Base-by-base conservation (phyloP, 169 alveolate species). In the Eimeria acervulina region DNA sequence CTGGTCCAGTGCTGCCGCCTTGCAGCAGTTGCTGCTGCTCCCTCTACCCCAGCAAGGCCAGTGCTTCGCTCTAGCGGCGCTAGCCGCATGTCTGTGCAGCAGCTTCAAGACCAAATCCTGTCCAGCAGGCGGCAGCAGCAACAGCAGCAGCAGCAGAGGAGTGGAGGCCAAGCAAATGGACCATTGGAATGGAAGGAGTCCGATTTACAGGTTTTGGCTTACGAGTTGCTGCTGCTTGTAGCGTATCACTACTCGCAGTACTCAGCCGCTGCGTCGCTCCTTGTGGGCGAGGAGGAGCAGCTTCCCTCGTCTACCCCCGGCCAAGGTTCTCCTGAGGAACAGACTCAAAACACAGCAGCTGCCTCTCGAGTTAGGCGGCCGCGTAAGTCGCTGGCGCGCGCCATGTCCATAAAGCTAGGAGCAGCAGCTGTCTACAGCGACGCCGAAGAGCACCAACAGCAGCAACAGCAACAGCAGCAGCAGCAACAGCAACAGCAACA, bases 201-300 rank as follows among this genome's bases (percentile, higher is more conserved):
- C 21, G 96, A 93, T 47, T 76, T 93, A 26, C 96, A 93, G 61
- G 36, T 93, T 83, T 93, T 93, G 70, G 96, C 96, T 12, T 93
- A 93, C 87, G 96, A 93, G 87, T 76, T 93, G 15, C 68, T 93
- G 38, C 87, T 93, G 59, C 93, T 93, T 38, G 55, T 68, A 38
- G 85, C 88, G 21, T 87, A 93, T 47, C 93, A 80, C 72, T 51
- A 93, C 78, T 52, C 85, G 52, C 96, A 93, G 76, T 93, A 93
- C 38, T 76, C 96, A 8, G 92, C 92, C 38, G 78, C 80, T 42
- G 96, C 93, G n/a, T 52, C 93, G 23, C 76, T 93, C 21, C 83
- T 93, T 12, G 88, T 61, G 33, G 84, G 66, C 21, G 95, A 91
- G 83, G 90, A 52, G 52, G 95, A 47, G 66, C 51, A 2, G 51